These are phyloP conservation scores for Kuraishia hungarica DNA, from an alignment of 805 yeast species.

Conservation along the genomic window DNA sequence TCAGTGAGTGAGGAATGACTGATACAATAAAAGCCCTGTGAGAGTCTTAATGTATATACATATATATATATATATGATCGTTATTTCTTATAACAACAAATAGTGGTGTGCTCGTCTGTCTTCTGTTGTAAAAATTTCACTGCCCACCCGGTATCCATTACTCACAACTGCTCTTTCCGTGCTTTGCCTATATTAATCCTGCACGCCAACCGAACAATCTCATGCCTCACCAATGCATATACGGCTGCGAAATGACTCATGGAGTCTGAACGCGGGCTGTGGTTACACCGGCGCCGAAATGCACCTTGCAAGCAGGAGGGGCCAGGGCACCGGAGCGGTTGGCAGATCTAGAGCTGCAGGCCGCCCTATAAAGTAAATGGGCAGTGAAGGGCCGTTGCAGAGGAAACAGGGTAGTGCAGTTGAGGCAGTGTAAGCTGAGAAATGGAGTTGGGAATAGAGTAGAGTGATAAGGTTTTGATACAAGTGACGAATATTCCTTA, in stretches of 20 bases:
- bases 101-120: not conserved
- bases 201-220: not conserved
- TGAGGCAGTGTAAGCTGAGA: too few species aligned
- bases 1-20: too few species aligned
- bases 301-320: not conserved
- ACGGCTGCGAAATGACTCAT: not conserved
- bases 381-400: too few species aligned
- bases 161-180: not conserved
- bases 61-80: not conserved
- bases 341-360: too few species aligned
- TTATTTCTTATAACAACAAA: too few species aligned
- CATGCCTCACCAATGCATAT: not conserved
- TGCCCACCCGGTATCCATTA: not conserved
- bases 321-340: not conserved
- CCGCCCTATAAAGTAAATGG: too few species aligned
- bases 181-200: not conserved
- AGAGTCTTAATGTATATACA: too few species aligned
- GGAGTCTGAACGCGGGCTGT: not conserved
- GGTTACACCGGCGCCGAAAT: not conserved
- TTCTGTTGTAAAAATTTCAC: not conserved
- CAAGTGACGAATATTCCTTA: too few species aligned
- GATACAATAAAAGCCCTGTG: not conserved
- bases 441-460: too few species aligned
- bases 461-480: too few species aligned
- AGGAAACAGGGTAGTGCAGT: too few species aligned